Evolutionary conservation across 495 filamentous ascomycete species (phyloP), one percentile per base, ranked within the genome.

Genomic region (Tuber borchii): DNA sequence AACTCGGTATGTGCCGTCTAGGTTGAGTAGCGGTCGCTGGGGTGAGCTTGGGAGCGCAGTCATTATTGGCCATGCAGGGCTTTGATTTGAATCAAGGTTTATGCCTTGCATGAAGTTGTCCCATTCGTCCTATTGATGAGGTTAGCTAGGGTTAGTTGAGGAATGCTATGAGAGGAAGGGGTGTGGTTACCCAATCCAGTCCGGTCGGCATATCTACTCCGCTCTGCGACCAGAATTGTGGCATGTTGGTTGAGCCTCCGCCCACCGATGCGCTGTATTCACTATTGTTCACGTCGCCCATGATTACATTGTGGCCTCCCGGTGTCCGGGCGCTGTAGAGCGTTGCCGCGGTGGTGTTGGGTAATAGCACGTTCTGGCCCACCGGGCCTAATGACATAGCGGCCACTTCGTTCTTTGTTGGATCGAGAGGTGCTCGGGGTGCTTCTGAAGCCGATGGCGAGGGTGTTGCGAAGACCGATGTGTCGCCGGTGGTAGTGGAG

Each of bases 41-140:
- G 56, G 12, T 17, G 56, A 31, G 26, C 77, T 61, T 43, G 76
- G 44, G 69, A 79, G 69, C 34, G 56, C 56, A 12, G 56, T 19
- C 56, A 65, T 65, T 51, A 79, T 69, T 71, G 77, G 77, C 78
- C 78, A 79, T 68, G 77, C 77, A 3, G 78, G 69, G 17, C 74
- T 75, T 43, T 78, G 80, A 39, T 72, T 72, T 9, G 77, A 48
- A 44, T 83, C 81, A 73, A 83, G 75, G 61, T 80, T 80, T 74
- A 83, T 83, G 61, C 78, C 81, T 72, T 79, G 75, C 81, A 83
- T 83, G 42, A 83, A 83, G 8, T 72, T 73, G 73, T 83, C 81
- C 81, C 81, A 83, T 22, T 83, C 81, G 69, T 81, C 78, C 81
- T 81, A 69, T 72, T 37, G 68, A 20, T 48, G 71, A 72, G 44